Evolutionary conservation across 2,329 filamentous ascomycete genomes (phyloP).

Genomic region (Colletotrichum limetticola): DNA sequence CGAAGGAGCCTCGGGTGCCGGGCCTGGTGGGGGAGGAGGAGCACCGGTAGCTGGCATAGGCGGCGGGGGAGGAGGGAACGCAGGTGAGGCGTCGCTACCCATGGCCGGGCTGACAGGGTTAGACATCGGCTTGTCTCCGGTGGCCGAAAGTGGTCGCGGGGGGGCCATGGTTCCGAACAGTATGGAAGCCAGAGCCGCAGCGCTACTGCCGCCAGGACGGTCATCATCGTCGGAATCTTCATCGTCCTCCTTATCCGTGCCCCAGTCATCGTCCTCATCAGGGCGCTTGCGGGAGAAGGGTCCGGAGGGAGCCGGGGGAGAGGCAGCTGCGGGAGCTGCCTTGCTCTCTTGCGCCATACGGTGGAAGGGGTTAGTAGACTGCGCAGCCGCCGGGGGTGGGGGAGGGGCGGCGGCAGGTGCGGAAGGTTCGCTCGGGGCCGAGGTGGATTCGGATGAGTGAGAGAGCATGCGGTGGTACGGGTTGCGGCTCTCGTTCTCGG

Average conservation of each 20-base stretch:
- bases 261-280: constrained; percentile 80
- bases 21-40: constrained; percentile 43
- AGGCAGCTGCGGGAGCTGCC: constrained; percentile 47
- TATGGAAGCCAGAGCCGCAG: constrained; percentile 92
- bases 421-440: constrained; percentile 53
- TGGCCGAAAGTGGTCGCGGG: constrained; percentile 85
- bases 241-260: constrained; percentile 73
- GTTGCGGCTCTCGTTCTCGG: constrained; percentile 86
- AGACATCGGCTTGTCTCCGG: constrained; percentile 73
- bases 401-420: constrained; percentile 55
- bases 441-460: constrained; percentile 69
- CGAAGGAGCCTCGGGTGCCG: constrained; percentile 37
- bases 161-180: constrained; percentile 98
- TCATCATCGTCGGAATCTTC: constrained; percentile 80
- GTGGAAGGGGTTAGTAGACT: constrained; percentile 96
- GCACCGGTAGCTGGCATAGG: constrained; percentile 41
- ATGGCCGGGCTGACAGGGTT: constrained; percentile 51
- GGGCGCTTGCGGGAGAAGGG: constrained; percentile 65
- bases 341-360: constrained; percentile 77
- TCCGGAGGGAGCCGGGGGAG: constrained; percentile 55
- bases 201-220: constrained; percentile 81
- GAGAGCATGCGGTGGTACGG: constrained; percentile 94
- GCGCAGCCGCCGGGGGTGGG: constrained; percentile 48
- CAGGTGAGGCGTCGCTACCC: constrained; percentile 49
- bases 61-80: constrained; percentile 44